phyloP scores from a whole-genome alignment of 2,329 filamentous ascomycete species.

The Colletotrichum sp. region DNA sequence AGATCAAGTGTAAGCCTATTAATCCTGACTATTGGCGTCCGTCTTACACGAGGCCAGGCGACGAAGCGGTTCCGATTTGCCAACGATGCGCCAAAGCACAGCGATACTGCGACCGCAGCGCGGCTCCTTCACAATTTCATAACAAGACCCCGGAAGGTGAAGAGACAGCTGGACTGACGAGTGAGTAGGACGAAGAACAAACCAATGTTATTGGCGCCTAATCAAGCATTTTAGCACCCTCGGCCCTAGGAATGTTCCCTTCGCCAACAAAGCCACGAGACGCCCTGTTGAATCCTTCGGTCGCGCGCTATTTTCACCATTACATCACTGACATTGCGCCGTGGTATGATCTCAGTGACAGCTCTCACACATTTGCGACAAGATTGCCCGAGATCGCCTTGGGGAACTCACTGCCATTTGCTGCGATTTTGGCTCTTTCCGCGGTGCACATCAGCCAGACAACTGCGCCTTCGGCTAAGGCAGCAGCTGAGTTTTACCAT shows the following conservation, averaged over 20 bases:
- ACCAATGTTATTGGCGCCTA: background rate
- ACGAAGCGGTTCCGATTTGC: conserved; percentile 36
- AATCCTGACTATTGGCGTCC: background rate
- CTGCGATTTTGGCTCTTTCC: conserved; percentile 48
- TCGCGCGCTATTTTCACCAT: conserved; percentile 41
- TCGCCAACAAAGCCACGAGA: conserved; percentile 26
- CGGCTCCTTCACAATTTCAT: conserved; percentile 12
- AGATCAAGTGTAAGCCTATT: conserved; percentile 35
- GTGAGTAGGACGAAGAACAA: background rate
- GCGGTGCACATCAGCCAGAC: conserved; percentile 44
- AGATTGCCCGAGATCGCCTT: conserved; percentile 40
- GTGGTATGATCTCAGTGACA: conserved; percentile 55
- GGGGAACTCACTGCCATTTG: conserved; percentile 45
- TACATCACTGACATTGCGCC: conserved; percentile 43
- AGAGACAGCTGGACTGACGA: background rate
- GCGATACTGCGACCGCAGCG: conserved; percentile 38
- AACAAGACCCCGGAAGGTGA: background rate
- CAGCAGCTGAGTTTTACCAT: conserved; percentile 44
- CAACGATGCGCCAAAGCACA: conserved; percentile 32
- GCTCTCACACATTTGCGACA: conserved; percentile 35
- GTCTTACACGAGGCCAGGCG: conserved; percentile 28
- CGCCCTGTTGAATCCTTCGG: conserved; percentile 32
- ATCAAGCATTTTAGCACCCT: background rate
- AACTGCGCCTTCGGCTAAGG: conserved; percentile 26
- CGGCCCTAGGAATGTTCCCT: background rate